Conservation (phyloP, 306 rosid genomes). For the Vigna mungo region DNA sequence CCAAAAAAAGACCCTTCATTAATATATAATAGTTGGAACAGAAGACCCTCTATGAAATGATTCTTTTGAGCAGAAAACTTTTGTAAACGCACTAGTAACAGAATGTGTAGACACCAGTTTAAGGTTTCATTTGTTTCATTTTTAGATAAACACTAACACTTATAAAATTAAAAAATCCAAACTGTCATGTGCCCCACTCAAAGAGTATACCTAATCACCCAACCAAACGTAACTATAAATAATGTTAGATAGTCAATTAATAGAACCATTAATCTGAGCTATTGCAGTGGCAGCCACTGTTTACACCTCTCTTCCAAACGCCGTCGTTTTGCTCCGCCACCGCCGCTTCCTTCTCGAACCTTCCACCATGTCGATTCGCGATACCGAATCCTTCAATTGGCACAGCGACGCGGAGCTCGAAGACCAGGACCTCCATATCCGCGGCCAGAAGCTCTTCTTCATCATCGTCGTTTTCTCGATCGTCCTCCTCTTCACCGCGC, state of each 20-base stretch:
- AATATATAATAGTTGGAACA: no score
- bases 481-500: conserved; percentile 52
- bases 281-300: background rate
- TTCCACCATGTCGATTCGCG: conserved; percentile 41
- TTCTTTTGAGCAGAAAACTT: background rate
- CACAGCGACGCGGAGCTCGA: conserved; percentile 58
- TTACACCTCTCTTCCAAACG: background rate
- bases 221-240: conserved; percentile 44
- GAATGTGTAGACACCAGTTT: background rate
- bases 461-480: conserved; percentile 58
- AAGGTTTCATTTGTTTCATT: background rate
- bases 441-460: conserved; percentile 68
- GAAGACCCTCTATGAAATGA: background rate
- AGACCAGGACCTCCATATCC: conserved; percentile 57
- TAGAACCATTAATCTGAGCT: background rate
- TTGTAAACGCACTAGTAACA: background rate
- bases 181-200: background rate
- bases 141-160: background rate
- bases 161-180: background rate
- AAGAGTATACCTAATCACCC: background rate
- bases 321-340: background rate
- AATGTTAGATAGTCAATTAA: background rate
- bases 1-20: no score
- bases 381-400: conserved; percentile 54
- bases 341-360: background rate